A percentile compares a stretch with the other conserved stretches of the same genome.
phyloP scores from a whole-genome alignment of 352 stramenopile genomes.

The Chrysophaeum taylorii region DNA sequence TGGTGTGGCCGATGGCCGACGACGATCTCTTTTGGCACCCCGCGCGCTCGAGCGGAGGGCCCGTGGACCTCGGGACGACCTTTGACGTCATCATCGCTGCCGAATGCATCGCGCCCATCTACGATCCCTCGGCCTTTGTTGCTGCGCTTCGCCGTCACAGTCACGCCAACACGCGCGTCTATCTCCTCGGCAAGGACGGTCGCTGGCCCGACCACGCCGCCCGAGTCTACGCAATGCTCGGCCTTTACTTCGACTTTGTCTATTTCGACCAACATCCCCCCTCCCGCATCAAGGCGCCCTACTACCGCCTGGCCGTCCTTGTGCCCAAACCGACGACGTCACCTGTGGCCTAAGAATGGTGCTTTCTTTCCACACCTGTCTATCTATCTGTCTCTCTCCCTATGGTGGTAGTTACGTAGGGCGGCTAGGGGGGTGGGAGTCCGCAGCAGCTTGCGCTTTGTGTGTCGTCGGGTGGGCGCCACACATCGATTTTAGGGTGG shows the following conservation, averaged over 20 bases:
- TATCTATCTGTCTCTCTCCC: too few relatives aligned
- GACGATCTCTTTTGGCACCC: neutral
- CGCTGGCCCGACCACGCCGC: neutral
- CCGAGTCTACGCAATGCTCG: neutral
- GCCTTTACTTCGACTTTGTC: neutral
- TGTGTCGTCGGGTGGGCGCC: too few relatives aligned
- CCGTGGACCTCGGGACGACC: neutral
- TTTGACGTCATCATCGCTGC: conserved; percentile 14
- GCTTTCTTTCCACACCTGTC: too few relatives aligned
- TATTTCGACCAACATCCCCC: neutral
- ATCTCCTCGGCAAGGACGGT: neutral
- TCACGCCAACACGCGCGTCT: neutral
- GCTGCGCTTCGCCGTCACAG: neutral
- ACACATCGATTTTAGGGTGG: too few relatives aligned
- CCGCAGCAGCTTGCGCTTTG: too few relatives aligned
- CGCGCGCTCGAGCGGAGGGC: neutral
- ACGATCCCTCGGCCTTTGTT: conserved; percentile 1
- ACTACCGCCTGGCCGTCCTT: neutral
- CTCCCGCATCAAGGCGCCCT: neutral
- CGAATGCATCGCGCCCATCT: conserved; percentile 5
- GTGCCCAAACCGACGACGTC: too few relatives aligned
- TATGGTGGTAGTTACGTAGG: too few relatives aligned
- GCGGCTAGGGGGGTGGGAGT: too few relatives aligned
- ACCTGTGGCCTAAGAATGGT: too few relatives aligned
- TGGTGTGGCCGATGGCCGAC: neutral